phyloP scores from a whole-genome alignment of 768 basidiomycete species.

The Rhodotorula diobovata region DNA sequence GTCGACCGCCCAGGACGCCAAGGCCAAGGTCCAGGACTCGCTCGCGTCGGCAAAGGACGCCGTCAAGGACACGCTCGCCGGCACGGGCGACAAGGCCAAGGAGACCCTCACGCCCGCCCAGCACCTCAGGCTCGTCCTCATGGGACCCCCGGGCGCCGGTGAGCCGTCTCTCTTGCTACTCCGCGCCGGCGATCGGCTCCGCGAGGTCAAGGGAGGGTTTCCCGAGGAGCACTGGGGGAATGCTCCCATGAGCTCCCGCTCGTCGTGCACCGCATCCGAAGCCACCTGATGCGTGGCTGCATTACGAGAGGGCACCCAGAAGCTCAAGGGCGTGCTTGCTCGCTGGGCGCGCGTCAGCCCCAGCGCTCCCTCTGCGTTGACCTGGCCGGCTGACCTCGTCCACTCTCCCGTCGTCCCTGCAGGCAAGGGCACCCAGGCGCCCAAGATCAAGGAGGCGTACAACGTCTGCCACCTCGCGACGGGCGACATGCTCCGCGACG shows the following conservation, averaged over 20 bases:
- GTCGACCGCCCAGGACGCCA: neutral
- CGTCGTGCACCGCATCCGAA: too few relatives aligned
- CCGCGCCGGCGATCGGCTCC: neutral
- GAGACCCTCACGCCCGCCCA: constrained; percentile 50
- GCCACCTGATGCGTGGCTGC: too few relatives aligned
- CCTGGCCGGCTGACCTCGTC: neutral
- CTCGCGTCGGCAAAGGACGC: constrained; percentile 26
- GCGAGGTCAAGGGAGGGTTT: neutral
- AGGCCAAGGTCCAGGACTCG: constrained; percentile 14
- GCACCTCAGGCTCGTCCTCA: constrained; percentile 81
- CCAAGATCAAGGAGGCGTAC: constrained; percentile 82
- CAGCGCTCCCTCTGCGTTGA: too few relatives aligned
- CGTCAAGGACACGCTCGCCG: constrained; percentile 34
- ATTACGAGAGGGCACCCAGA: too few relatives aligned
- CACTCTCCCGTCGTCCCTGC: constrained; percentile 3
- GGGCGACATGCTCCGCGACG: constrained; percentile 96
- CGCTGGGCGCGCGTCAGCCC: too few relatives aligned
- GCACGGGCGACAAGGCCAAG: constrained; percentile 50
- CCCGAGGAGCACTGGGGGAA: neutral
- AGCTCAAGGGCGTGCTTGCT: too few relatives aligned
- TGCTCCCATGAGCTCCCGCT: too few relatives aligned
- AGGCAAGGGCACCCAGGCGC: constrained; percentile 99
- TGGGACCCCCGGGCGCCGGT: constrained; percentile 98
- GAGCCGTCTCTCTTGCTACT: constrained; percentile 42
- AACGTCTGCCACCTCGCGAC: constrained; percentile 98